Evolutionary conservation across 202 grass and related monocot genomes (phyloP), one percentile per base, ranked within the genome.

Genomic region (Setaria viridis): DNA sequence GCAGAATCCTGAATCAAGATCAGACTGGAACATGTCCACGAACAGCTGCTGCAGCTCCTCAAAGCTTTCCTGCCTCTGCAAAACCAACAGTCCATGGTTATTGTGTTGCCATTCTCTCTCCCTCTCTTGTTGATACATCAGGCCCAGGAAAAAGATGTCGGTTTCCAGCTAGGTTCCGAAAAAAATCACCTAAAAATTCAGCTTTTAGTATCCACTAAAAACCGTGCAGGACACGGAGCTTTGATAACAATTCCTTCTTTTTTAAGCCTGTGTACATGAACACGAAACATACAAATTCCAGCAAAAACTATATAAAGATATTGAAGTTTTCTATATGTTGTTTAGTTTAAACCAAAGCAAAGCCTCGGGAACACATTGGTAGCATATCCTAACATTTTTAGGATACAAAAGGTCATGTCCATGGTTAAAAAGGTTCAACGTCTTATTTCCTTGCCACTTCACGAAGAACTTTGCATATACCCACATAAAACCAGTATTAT

Each of bases 21-120:
- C 96, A 62, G 85, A 84, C 82, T 92, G 96, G 84, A 99, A 99
- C 91, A 99, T 94, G 68, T 99, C 93, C 57, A 95, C 90, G 11
- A 99, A 99, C 70, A 99, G 64, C 72, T 87, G 93, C 86, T 99
- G 96, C 63, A 99, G 73, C 63, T 99, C 96, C 82, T 99, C 93
- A 57, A 99, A 94, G 88, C 88, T 99, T 78, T 94, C 93, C 56
- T 90, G 86, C 49, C 91, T 88, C 96, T 99, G 90, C 74, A 81
- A 90, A 93, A 74, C 60, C 59, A 83, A 79, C 10, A 49, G 11
- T 21, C 12, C 13, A 77, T 11, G 21, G 74, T 88, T 85, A 84
- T 55, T 20, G 11, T n/a, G 34, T 1, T 65, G 60, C 5, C 34
- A 50, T 37, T 77, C 8, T 62, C 56, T 81, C 7, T 62, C 58